Evolutionary conservation across 768 basidiomycete species (phyloP), one percentile per base, ranked within the genome.

Genomic region (Podaxis pistillaris): DNA sequence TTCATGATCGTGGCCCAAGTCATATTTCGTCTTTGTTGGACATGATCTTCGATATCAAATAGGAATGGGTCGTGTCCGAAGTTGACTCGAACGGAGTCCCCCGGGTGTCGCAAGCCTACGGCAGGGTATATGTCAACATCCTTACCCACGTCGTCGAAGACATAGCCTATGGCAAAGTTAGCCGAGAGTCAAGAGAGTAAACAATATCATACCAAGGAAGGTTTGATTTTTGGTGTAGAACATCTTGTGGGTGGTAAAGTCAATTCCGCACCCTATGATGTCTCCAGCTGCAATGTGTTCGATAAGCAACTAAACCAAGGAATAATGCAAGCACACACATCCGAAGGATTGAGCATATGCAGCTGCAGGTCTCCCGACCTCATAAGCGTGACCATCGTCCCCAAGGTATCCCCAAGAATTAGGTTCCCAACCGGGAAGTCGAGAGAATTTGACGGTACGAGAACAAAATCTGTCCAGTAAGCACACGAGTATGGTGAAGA

Each of bases 331-430:
- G 28, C 17, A 78, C 87, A 70, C 72, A 94, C 94, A 87, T 68
- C 91, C 88, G 72, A 90, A 98, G 0, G 83, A 85, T 49, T 89
- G 87, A 8, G 92, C 91, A 74, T 89, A 97, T 15, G 83, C 75
- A 52, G 82, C 80, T 30, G 91, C 93, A 36, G 81, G 86, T 71
- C 83, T 87, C 63, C 91, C 88, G 4, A 86, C 84, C 26, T 89
- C 85, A 73, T 91, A 93, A 2, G 88, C 81, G 62, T 80, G 84
- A 4, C 94, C 94, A 68, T 92, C 93, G 67, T 95, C 93, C n/a
- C 90, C 93, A 68, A 94, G 90, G 72, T 94, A 96, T 57, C 93
- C 94, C 91, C 93, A 96, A 4, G 92, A 94, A 65, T 86, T 83
- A 62, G 80, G 77, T 71, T 94, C 91, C 90, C 89, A 92, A 22